Conservation (phyloP, 495 filamentous ascomycete genomes). For the Evansstolkia leycettana region DNA sequence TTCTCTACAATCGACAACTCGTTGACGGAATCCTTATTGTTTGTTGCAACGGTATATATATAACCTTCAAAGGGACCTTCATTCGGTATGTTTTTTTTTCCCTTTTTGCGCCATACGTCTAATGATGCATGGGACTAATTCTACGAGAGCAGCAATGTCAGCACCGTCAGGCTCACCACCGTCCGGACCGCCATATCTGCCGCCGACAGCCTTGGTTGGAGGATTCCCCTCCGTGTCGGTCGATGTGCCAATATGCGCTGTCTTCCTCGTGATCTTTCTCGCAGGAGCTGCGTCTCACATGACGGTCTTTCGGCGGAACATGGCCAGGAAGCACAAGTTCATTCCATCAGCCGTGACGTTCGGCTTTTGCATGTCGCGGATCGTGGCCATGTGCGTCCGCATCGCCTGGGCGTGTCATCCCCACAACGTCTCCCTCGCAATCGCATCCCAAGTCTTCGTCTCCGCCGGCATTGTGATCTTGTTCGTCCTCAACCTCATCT, state of each 20-base stretch:
- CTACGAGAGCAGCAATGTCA: background rate
- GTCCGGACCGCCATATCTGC: conserved; percentile 21
- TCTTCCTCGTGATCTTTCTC: conserved; percentile 57
- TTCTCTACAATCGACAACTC: no score
- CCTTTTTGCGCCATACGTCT: no score
- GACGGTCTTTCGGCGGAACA: conserved; percentile 51
- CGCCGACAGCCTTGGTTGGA: conserved; percentile 41
- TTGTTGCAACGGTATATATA: no score
- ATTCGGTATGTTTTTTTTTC: no score
- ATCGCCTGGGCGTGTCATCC: conserved; percentile 35
- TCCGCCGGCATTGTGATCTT: conserved; percentile 64
- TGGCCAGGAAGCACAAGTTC: conserved; percentile 50
- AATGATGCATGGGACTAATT: no score
- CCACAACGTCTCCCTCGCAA: conserved; percentile 40
- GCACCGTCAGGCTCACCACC: no score
- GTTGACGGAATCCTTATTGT: no score
- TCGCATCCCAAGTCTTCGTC: conserved; percentile 65
- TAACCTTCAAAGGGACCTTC: no score
- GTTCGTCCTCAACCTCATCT: conserved; percentile 73
- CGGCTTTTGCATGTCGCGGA: conserved; percentile 68
- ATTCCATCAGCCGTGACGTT: conserved; percentile 55
- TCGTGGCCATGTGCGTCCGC: conserved; percentile 51
- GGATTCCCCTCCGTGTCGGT: conserved; percentile 38
- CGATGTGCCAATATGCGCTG: conserved; percentile 53
- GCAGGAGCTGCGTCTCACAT: conserved; percentile 47